phyloP scores from a whole-genome alignment of 192 early-diverging fungal species.

The Linnemannia zychae region DNA sequence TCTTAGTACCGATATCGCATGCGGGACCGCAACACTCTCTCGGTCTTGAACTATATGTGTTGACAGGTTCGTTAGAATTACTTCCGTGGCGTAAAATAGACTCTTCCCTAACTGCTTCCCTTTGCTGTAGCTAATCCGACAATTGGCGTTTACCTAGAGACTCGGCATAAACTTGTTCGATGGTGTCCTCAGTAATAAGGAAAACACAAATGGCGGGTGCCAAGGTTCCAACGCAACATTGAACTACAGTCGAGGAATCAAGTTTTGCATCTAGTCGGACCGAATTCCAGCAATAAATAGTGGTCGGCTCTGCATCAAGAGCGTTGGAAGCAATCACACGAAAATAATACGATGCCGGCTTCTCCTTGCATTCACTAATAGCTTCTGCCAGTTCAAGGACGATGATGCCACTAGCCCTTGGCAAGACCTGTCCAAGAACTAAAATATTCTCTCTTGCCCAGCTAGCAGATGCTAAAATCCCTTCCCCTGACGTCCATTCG shows the following conservation, averaged over 20 bases:
- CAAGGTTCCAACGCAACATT: conserved; percentile 38
- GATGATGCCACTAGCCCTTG: conserved; percentile 21
- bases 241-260: not conserved
- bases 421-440: conserved; percentile 27
- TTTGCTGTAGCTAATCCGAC: not conserved
- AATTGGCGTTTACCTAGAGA: conserved; percentile 25
- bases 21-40: conserved; percentile 33
- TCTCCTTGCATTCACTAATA: not conserved
- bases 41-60: conserved; percentile 19
- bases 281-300: conserved; percentile 38
- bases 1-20: conserved; percentile 26
- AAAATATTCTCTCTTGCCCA: conserved; percentile 25
- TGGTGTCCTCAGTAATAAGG: not conserved
- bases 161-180: conserved; percentile 27
- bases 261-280: not conserved
- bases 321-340: not conserved
- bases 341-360: not conserved
- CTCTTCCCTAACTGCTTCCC: not conserved
- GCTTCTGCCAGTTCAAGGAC: conserved; percentile 10
- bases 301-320: conserved; percentile 33
- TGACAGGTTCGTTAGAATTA: not conserved
- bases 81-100: not conserved
- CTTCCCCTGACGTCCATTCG: not conserved
- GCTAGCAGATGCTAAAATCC: conserved; percentile 27
- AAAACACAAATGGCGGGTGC: conserved; percentile 36